Evolutionary conservation across 1,284 basidiomycete genomes (phyloP).

Genomic region (Schizophyllum amplum): DNA sequence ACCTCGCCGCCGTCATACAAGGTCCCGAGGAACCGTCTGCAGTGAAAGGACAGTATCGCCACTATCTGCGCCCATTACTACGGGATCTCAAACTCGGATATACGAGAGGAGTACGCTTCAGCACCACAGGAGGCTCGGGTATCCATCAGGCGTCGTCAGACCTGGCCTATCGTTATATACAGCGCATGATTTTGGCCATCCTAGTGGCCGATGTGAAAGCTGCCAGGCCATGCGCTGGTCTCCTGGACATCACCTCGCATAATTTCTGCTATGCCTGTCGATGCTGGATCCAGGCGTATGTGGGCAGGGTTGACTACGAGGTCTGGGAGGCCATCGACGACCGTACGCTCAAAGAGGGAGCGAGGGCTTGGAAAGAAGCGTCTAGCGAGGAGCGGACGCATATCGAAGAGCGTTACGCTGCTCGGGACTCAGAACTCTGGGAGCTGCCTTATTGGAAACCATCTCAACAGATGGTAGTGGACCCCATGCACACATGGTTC

Average conservation of each 20-base stretch:
- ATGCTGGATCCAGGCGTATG: neutral
- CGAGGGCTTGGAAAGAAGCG: too few relatives aligned
- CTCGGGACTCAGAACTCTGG: constrained; percentile 29
- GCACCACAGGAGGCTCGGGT: too few relatives aligned
- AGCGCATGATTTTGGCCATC: neutral
- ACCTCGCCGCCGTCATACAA: constrained; percentile 4
- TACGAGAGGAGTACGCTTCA: too few relatives aligned
- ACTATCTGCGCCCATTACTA: too few relatives aligned
- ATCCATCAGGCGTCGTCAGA: neutral
- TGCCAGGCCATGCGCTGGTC: constrained; percentile 1
- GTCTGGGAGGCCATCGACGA: constrained; percentile 1
- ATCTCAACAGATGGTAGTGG: constrained; percentile 23
- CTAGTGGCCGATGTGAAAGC: constrained; percentile 4
- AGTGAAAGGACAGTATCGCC: neutral
- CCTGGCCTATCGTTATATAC: neutral
- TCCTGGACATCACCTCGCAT: constrained; percentile 6
- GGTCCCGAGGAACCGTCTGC: constrained; percentile 5
- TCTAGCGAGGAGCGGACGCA: constrained; percentile 8
- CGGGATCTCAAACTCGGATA: too few relatives aligned
- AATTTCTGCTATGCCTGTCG: constrained; percentile 3
- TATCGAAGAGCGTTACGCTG: constrained; percentile 19
- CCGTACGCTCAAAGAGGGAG: neutral
- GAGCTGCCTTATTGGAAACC: constrained; percentile 31
- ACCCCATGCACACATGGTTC: constrained; percentile 24
- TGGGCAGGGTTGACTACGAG: constrained; percentile 6